Percentiles rank a stretch among this genome's conserved stretches.
Evolutionary conservation across 441 rosid genomes (phyloP).

Genomic region (Manihot esculenta): DNA sequence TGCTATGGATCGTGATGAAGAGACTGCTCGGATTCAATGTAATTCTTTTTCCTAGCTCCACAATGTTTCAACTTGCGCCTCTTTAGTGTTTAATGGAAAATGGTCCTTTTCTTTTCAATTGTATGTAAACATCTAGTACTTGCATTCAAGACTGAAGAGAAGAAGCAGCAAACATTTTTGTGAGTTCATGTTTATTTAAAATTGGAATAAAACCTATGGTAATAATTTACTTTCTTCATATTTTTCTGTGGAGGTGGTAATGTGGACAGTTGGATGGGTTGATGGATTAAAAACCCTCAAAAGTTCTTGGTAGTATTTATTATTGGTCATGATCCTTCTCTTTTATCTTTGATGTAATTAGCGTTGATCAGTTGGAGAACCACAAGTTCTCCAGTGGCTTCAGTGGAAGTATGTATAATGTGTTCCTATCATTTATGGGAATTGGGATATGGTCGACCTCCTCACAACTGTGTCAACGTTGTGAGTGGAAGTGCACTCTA

Average conservation of each 20-base stretch:
- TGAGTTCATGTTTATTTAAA: too few relatives aligned
- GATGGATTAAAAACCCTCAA: too few relatives aligned
- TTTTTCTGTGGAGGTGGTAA: too few relatives aligned
- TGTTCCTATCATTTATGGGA: background rate
- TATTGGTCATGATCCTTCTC: background rate
- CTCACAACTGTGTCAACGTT: background rate
- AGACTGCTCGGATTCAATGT: conserved; percentile 81
- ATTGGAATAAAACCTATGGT: too few relatives aligned
- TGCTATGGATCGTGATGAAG: conserved; percentile 88
- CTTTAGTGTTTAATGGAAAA: background rate
- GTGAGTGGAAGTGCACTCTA: background rate
- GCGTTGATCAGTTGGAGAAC: background rate
- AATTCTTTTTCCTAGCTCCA: background rate
- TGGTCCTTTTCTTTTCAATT: background rate
- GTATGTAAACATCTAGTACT: background rate
- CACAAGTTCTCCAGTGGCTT: background rate
- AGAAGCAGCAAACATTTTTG: background rate
- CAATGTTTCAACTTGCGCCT: background rate
- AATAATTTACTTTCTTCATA: too few relatives aligned
- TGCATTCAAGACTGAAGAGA: background rate
- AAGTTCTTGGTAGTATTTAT: background rate
- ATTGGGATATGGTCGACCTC: background rate
- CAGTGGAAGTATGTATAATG: background rate
- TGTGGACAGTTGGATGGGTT: too few relatives aligned
- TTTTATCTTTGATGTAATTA: background rate